phyloP scores from a whole-genome alignment of 1,284 basidiomycete species.

The Prillingera fragicola region DNA sequence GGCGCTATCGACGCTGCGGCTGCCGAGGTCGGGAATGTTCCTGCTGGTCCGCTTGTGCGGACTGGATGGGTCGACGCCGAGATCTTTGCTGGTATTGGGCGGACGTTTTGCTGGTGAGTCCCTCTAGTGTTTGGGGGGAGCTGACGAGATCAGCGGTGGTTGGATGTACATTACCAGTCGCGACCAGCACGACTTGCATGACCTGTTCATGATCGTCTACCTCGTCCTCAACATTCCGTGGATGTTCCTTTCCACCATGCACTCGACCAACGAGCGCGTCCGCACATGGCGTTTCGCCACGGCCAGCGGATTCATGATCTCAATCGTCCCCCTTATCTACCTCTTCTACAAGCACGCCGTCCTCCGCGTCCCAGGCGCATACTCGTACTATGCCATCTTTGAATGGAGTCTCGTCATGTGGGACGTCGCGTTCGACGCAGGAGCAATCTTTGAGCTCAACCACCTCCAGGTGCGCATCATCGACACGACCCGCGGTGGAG shows the following conservation, averaged over 20 bases:
- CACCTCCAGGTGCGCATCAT: constrained; percentile 17
- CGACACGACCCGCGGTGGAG: constrained; percentile 15
- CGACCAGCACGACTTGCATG: constrained; percentile 61
- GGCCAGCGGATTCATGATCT: constrained; percentile 56
- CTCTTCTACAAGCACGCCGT: constrained; percentile 81
- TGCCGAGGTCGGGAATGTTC: not conserved
- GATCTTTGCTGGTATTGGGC: constrained; percentile 61
- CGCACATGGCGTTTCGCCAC: constrained; percentile 8
- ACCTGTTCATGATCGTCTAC: constrained; percentile 81
- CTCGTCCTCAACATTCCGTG: constrained; percentile 76
- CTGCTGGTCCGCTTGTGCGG: not conserved
- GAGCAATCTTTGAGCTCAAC: constrained; percentile 59
- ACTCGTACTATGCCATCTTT: constrained; percentile 75
- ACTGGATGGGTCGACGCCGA: constrained; percentile 40
- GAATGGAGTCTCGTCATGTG: constrained; percentile 79
- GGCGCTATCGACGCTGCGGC: constrained; percentile 1
- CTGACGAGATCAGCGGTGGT: constrained; percentile 50
- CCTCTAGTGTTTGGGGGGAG: not conserved
- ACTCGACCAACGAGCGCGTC: constrained; percentile 25
- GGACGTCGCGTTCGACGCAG: constrained; percentile 72
- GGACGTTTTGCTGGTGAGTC: constrained; percentile 66
- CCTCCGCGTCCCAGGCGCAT: constrained; percentile 70
- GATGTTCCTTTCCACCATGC: constrained; percentile 69
- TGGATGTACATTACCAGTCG: constrained; percentile 81
- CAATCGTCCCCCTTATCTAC: constrained; percentile 69